phyloP scores from a whole-genome alignment of 768 basidiomycete genomes.

The Pholiota microspora region DNA sequence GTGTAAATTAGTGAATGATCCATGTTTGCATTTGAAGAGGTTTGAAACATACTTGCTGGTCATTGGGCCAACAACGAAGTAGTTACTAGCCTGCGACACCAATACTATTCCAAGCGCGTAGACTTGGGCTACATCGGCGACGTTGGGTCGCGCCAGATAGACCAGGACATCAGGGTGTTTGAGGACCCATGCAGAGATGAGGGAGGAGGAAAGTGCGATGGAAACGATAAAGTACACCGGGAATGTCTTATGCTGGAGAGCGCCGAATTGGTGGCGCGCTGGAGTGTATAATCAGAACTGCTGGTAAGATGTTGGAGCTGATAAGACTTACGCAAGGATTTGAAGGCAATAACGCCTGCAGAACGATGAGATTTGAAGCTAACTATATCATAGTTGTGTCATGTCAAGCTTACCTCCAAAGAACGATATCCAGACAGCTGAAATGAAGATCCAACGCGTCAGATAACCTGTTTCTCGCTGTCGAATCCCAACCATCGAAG shows the following conservation, averaged over 20 bases:
- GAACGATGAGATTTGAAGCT: background rate
- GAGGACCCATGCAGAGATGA: conserved; percentile 58
- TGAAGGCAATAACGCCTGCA: conserved; percentile 59
- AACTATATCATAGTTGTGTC: background rate
- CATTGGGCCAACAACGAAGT: conserved; percentile 68
- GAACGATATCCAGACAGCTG: conserved; percentile 64
- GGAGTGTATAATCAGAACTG: background rate
- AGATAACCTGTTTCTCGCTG: background rate
- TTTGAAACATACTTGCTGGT: conserved; percentile 55
- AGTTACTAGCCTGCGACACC: conserved; percentile 55
- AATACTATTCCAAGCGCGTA: conserved; percentile 51
- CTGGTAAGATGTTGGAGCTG: background rate
- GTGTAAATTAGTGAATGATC: background rate
- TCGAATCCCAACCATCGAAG: background rate
- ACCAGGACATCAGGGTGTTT: conserved; percentile 55
- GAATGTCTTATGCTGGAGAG: conserved; percentile 72
- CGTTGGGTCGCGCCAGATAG: conserved; percentile 42
- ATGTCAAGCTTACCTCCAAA: conserved; percentile 53
- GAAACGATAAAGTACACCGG: conserved; percentile 72
- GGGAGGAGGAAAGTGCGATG: conserved; percentile 47
- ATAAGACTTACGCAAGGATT: conserved; percentile 48
- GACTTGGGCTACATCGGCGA: conserved; percentile 64
- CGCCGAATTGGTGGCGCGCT: conserved; percentile 73
- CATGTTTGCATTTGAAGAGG: background rate
- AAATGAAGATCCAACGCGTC: too few relatives aligned